These are phyloP conservation scores for Neurospora sp. DNA, from an alignment of 495 filamentous ascomycete genomes.

Conservation along the genomic window DNA sequence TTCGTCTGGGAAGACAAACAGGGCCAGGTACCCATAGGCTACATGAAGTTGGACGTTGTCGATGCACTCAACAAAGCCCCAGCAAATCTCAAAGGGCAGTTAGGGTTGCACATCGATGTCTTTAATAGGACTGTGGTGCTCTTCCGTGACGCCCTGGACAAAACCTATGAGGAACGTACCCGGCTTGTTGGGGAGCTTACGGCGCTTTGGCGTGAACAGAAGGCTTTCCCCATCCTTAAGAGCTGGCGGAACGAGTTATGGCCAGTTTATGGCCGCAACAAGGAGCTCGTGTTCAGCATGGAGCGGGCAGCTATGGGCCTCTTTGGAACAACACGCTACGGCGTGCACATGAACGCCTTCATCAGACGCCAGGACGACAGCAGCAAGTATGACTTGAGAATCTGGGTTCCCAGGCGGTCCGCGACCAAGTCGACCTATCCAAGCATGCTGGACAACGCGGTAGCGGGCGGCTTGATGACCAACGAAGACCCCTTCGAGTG, in stretches of 20 bases:
- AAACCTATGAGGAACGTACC: conserved; percentile 45
- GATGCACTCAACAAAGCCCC: conserved; percentile 40
- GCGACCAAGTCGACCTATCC: conserved; percentile 74
- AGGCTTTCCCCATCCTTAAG: conserved; percentile 58
- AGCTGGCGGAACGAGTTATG: conserved; percentile 90
- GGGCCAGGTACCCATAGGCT: conserved; percentile 48
- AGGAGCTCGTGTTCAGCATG: conserved; percentile 59
- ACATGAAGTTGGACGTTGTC: conserved; percentile 48
- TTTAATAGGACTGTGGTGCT: conserved; percentile 14
- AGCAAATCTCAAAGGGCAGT: conserved; percentile 33
- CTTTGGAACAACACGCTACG: conserved; percentile 83
- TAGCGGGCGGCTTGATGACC: conserved; percentile 79
- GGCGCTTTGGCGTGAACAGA: conserved; percentile 49
- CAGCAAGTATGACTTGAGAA: conserved; percentile 46
- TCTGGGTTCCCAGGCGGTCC: conserved; percentile 78
- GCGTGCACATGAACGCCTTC: conserved; percentile 81
- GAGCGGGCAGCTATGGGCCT: conserved; percentile 70
- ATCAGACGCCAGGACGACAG: conserved; percentile 38
- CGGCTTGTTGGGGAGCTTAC: conserved; percentile 48
- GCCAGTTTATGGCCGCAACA: conserved; percentile 58
- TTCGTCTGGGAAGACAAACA: conserved; percentile 43
- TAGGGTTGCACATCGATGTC: conserved; percentile 42
- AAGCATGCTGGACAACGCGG: conserved; percentile 86
- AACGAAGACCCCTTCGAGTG: conserved; percentile 68
- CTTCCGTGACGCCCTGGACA: conserved; percentile 7